Base-by-base conservation (phyloP, 176 grass and related monocot species). In the Carex cristatella region DNA sequence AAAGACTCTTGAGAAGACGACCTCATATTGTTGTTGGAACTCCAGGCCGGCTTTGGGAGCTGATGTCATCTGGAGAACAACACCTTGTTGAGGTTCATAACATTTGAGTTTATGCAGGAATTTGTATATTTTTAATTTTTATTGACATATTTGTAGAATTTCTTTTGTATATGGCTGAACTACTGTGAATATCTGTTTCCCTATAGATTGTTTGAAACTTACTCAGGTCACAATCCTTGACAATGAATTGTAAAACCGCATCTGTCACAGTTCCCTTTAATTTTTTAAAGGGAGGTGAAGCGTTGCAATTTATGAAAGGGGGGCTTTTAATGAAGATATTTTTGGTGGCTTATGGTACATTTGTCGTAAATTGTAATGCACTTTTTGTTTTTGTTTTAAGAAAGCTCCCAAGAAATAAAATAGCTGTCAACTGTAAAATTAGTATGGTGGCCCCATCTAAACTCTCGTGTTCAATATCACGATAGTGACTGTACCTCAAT, bases 1-100 rank as follows among this genome's bases (percentile, higher is more conserved):
- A 97, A 76, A 86, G 92, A 3, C 92, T 97, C 89, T 65, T 97
- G 70, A 93, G 89, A 90, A 86, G 74, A 80, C 87, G 87, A 46
- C 92, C 94, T 79, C 90, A 97, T 84, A 92, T 97, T 92, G 88
- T 97, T 84, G 94, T 97, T 81, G 92, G 85, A 88, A 97, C 94
- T 87, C 94, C 94, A 68, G 94, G 94, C 77, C 88, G 94, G 87
- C 89, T 97, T 55, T 97, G 94, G 94, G 92, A 97, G 61, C 89
- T 94, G 48, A 97, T 97, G 90, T 97, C 92, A 23, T 61, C 85
- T 69, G 93, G 91, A 70, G 88, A 97, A 53, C 84, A 86, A 66
- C 94, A 94, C 67, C 74, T 97, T 85, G 81, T 87, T 75, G 92
- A 97, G 94, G 90, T 97, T 70, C 44, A 91, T 74, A 66, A 23